Conservation (phyloP, 179 eudicot species). For the Gypsophila paniculata region DNA sequence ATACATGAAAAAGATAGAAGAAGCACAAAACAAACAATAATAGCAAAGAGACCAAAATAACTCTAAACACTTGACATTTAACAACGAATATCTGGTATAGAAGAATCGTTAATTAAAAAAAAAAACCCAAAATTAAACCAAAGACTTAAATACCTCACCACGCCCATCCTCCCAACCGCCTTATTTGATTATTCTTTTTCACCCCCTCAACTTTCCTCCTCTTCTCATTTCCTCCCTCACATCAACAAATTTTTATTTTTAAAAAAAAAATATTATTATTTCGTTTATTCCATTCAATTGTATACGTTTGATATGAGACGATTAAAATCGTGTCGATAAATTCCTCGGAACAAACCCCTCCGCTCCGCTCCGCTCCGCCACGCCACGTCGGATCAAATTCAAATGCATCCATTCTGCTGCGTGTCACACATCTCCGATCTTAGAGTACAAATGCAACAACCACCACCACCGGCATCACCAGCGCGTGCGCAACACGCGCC, state of each 20-base stretch:
- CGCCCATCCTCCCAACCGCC: constrained; percentile 1
- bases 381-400: constrained; percentile 1
- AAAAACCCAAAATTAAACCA: too few species aligned
- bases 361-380: background rate
- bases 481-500: constrained; percentile 8
- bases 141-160: too few species aligned
- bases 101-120: background rate
- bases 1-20: too few species aligned
- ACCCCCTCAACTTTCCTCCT: background rate
- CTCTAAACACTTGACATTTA: too few species aligned
- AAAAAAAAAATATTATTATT: too few species aligned
- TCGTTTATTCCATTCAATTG: too few species aligned
- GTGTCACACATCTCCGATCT: constrained; percentile 36
- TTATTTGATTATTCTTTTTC: background rate
- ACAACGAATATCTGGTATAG: too few species aligned
- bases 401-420: constrained; percentile 57
- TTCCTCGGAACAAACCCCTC: background rate
- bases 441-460: constrained; percentile 23
- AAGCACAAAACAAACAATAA: too few species aligned
- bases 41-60: too few species aligned
- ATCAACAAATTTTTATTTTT: too few species aligned
- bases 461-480: constrained; percentile 22
- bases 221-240: too few species aligned
- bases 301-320: too few species aligned
- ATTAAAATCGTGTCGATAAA: background rate